These are phyloP conservation scores for Rhizoctonia solani DNA, from an alignment of 1,284 basidiomycete species.

Conservation along the genomic window DNA sequence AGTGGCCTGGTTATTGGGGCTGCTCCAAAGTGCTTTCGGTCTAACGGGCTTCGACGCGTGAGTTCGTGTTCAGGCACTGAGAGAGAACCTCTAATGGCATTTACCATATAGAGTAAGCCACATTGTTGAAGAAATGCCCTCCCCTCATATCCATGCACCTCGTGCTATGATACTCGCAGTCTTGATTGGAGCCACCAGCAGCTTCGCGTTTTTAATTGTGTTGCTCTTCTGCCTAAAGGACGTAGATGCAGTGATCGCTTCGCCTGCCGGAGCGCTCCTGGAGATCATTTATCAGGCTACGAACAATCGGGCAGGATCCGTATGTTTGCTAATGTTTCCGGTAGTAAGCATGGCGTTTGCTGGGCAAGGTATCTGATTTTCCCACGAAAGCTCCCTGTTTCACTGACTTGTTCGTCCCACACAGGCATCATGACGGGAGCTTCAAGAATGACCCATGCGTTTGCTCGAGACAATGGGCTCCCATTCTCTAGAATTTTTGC, in stretches of 20 bases:
- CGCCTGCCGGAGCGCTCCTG: constrained; percentile 64
- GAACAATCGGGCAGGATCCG: constrained; percentile 62
- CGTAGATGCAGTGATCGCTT: constrained; percentile 56
- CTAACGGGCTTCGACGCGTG: constrained; percentile 33
- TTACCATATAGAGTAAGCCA: constrained; percentile 12
- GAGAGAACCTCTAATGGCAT: background rate
- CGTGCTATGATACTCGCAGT: constrained; percentile 63
- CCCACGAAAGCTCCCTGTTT: background rate
- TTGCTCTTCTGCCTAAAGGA: constrained; percentile 71
- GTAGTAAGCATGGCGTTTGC: constrained; percentile 48
- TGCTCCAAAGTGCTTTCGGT: constrained; percentile 33
- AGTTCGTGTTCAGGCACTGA: background rate
- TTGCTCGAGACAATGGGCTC: constrained; percentile 70
- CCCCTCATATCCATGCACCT: constrained; percentile 60
- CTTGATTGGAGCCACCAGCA: constrained; percentile 61
- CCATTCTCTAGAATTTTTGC: constrained; percentile 60
- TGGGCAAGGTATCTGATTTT: constrained; percentile 19
- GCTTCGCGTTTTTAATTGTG: constrained; percentile 66
- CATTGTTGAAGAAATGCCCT: constrained; percentile 68
- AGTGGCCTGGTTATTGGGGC: constrained; percentile 27
- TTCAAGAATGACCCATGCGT: constrained; percentile 69
- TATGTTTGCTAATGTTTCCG: constrained; percentile 54
- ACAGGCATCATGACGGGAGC: constrained; percentile 61
- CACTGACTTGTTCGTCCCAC: background rate
- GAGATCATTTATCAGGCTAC: constrained; percentile 68